phyloP scores from a whole-genome alignment of 2,329 filamentous ascomycete species.

The Colletotrichum brevisporum region DNA sequence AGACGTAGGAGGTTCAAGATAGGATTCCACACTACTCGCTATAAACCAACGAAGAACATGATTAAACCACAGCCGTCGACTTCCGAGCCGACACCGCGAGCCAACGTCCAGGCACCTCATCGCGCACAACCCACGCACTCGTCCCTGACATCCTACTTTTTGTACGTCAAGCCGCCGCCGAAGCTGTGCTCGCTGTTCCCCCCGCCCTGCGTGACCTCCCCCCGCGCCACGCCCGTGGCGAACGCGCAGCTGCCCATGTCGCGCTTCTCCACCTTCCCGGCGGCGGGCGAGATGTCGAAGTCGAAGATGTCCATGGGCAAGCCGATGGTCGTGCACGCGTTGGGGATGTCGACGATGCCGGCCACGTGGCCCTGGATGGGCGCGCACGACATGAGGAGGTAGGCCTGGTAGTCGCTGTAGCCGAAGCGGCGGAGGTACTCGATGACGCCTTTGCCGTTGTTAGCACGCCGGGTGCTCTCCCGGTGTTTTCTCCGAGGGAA shows the following conservation, averaged over 20 bases:
- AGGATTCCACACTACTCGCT: background rate
- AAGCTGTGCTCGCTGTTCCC: conserved; percentile 64
- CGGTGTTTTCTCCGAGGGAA: background rate
- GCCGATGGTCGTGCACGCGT: conserved; percentile 90
- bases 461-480: background rate
- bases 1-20: background rate
- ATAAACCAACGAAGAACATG: background rate
- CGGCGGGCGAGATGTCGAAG: conserved; percentile 84
- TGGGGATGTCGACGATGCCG: conserved; percentile 91
- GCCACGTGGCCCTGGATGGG: conserved; percentile 91
- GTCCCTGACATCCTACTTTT: conserved; percentile 48
- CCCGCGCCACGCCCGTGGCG: conserved; percentile 61
- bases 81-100: background rate
- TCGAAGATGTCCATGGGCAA: conserved; percentile 95
- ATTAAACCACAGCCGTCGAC: background rate
- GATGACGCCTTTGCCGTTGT: conserved; percentile 69
- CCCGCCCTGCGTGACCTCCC: conserved; percentile 59
- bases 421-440: conserved; percentile 85
- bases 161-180: conserved; percentile 66
- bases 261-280: conserved; percentile 60
- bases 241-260: conserved; percentile 72
- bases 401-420: conserved; percentile 82
- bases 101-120: conserved; percentile 47
- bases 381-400: conserved; percentile 87
- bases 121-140: conserved; percentile 32